Base-by-base conservation (phyloP, 2,329 filamentous ascomycete species). In the Chalaropsis ovoidea region DNA sequence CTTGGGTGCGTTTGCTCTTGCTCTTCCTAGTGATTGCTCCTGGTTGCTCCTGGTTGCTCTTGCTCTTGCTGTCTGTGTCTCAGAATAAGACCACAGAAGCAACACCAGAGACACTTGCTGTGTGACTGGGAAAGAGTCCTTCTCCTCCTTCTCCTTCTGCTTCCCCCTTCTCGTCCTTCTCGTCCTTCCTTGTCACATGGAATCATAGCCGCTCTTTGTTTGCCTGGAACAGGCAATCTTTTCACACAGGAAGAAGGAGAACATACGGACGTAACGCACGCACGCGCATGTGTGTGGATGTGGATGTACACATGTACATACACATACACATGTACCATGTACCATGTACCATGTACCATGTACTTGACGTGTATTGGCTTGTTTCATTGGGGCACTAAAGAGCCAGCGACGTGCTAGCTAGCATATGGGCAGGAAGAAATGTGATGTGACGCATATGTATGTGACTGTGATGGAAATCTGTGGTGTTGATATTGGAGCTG, bases 131-230 rank as follows among this genome's bases (percentile, higher is more conserved):
- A 52, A 24, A 22, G 19, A 52, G 47, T 24, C 47, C 47, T 52
- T 24, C 47, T 52, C 19, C 24, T n/a, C 17, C 52, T 39, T 39
- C 35, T 10, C 35, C 35, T 39, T 39, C 8, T 7, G 3, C 35
- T 39, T 39, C 35, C 35, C 35, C 35, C 7, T 35, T 35, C 31
- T n/a, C n/a, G n/a, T n/a, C 31, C 31, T 35, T 35, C 31, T 49
- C 45, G 8, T 35, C 17, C 52, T 56, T 56, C 52, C 13, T 56
- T 56, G 52, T 19, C 52, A 56, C 52, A 7, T 56, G 52, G 52
- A 35, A 31, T 27, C 8, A 35, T 56, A 56, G 52, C 52, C 52
- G 52, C 52, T 31, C 24, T 56, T n/a, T 56, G 52, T 56, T 58
- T 58, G 10, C 27, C 54, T 35, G 10, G 27, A 58, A 58, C 54